Evolutionary conservation across 2,329 filamentous ascomycete genomes (phyloP).

Genomic region (Trichoderma semiorbis): DNA sequence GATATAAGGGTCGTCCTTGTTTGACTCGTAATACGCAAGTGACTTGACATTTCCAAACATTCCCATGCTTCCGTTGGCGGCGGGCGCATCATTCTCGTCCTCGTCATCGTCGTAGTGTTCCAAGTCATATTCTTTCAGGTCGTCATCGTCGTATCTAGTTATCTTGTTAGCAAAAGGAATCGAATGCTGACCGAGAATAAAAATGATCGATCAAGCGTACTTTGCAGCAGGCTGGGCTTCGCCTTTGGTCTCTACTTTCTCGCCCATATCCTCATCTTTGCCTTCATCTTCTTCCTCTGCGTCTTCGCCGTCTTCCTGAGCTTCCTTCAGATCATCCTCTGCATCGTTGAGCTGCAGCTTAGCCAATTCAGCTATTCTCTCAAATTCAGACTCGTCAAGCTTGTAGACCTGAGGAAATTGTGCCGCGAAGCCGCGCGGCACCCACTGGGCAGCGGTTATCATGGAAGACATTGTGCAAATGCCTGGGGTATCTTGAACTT

Average conservation of each 20-base stretch:
- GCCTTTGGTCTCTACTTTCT: constrained; percentile 10
- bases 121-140: constrained; percentile 92
- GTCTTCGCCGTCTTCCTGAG: constrained; percentile 44
- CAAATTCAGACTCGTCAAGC: constrained; percentile 71
- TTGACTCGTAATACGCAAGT: constrained; percentile 87
- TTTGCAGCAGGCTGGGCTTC: constrained; percentile 36
- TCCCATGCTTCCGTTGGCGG: constrained; percentile 66
- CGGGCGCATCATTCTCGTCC: constrained; percentile 53
- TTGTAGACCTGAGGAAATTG: constrained; percentile 73
- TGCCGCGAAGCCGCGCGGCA: constrained; percentile 71
- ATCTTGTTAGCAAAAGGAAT: constrained; percentile 20
- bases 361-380: constrained; percentile 70
- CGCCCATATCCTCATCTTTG: constrained; percentile 28
- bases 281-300: constrained; percentile 6
- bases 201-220: constrained; percentile 26
- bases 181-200: background rate
- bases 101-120: constrained; percentile 97
- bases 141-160: constrained; percentile 67
- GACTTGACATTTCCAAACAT: constrained; percentile 97
- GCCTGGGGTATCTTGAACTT: constrained; percentile 28
- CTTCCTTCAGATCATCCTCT: constrained; percentile 76
- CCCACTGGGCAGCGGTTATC: constrained; percentile 75
- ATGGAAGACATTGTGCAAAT: constrained; percentile 60
- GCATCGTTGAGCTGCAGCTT: constrained; percentile 87
- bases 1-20: constrained; percentile 95